phyloP scores from a whole-genome alignment of 2,329 filamentous ascomycete genomes.

The Cladosporium phlei region DNA sequence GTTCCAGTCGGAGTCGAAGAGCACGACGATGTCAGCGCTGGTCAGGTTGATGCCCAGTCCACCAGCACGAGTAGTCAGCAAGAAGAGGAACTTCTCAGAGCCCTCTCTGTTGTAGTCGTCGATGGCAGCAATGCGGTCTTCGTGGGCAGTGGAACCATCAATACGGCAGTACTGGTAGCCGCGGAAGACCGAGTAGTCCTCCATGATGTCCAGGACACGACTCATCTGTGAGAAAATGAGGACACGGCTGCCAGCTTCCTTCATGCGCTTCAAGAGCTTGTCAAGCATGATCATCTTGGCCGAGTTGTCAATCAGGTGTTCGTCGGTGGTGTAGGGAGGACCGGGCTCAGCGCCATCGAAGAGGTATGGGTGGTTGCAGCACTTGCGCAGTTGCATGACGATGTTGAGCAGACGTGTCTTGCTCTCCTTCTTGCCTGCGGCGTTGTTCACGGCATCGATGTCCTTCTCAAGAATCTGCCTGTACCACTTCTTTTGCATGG shows the following conservation, averaged over 20 bases:
- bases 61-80: constrained; percentile 91
- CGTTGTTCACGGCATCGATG: constrained; percentile 96
- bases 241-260: constrained; percentile 85
- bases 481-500: constrained; percentile 99
- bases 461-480: constrained; percentile 98
- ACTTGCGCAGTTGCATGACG: constrained; percentile 98
- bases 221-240: constrained; percentile 99
- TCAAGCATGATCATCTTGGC: constrained; percentile 98
- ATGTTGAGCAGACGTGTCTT: constrained; percentile 97
- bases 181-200: constrained; percentile 96
- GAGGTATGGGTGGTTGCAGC: constrained; percentile 96
- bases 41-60: constrained; percentile 96
- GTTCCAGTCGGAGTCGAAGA: constrained; percentile 99
- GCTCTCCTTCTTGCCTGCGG: constrained; percentile 91
- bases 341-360: constrained; percentile 97
- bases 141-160: constrained; percentile 91
- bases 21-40: constrained; percentile 86
- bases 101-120: constrained; percentile 96
- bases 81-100: constrained; percentile 94
- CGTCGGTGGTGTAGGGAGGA: constrained; percentile 95
- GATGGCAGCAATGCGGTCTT: constrained; percentile 94
- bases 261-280: constrained; percentile 77
- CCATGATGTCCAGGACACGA: constrained; percentile 89
- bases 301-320: constrained; percentile 87
- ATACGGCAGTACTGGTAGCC: constrained; percentile 96